A percentile compares a stretch with the other conserved stretches of the same genome.
Evolutionary conservation across 257 asterid genomes (phyloP).

Genomic region (Jaltomata sinuosa): DNA sequence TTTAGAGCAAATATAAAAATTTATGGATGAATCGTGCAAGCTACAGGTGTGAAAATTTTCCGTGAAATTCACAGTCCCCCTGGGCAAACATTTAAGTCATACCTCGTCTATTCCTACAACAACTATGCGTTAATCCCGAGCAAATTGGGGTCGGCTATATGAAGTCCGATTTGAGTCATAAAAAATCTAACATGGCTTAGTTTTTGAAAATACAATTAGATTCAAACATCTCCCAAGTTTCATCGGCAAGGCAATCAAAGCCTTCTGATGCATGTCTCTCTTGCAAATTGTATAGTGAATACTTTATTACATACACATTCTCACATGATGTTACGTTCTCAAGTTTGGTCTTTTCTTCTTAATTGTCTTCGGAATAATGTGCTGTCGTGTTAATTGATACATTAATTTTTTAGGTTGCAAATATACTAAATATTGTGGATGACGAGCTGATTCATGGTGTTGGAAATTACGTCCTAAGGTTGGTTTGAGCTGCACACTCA

Average conservation of each 20-base stretch:
- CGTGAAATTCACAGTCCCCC: neutral
- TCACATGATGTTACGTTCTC: neutral
- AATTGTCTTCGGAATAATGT: neutral
- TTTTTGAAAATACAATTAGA: neutral
- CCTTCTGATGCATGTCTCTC: constrained; percentile 2
- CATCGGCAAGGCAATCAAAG: neutral
- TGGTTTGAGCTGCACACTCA: constrained; percentile 6
- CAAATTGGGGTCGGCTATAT: neutral
- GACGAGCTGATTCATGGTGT: constrained; percentile 53
- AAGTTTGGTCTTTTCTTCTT: neutral
- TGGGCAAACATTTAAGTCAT: neutral
- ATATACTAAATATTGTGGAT: constrained; percentile 81
- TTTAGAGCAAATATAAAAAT: neutral
- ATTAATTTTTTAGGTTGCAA: constrained; percentile 63
- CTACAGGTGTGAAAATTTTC: neutral
- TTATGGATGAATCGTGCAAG: neutral
- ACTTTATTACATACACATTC: neutral
- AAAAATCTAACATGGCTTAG: neutral
- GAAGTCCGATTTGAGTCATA: neutral
- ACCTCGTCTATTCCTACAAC: neutral
- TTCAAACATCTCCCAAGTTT: neutral
- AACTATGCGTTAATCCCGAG: neutral
- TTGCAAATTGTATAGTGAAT: constrained; percentile 1
- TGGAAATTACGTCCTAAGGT: constrained; percentile 85
- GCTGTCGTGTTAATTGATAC: neutral